Conservation (phyloP, 2,329 filamentous ascomycete genomes). For the Penicillium nordicum region DNA sequence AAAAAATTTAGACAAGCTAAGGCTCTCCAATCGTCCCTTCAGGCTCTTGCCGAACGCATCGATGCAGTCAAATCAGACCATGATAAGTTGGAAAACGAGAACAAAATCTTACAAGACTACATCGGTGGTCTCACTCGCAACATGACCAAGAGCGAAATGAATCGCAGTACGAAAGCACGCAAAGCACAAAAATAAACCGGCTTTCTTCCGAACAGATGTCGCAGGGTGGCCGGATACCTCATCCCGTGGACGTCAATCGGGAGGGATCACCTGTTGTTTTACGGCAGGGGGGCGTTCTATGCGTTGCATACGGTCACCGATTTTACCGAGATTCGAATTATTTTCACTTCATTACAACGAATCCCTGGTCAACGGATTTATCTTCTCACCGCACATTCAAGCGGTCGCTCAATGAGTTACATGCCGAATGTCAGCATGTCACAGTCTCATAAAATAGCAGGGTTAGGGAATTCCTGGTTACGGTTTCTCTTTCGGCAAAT, state of each 20-base stretch:
- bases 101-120: conserved; percentile 96
- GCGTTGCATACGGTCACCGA: not conserved
- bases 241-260: conserved; percentile 15
- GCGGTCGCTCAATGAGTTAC: not conserved
- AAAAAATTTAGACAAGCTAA: conserved; percentile 69
- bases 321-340: conserved; percentile 4
- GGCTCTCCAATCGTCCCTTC: conserved; percentile 79
- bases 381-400: conserved; percentile 2
- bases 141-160: conserved; percentile 55
- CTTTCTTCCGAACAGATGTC: conserved; percentile 4
- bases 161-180: conserved; percentile 52
- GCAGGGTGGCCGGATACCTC: conserved; percentile 13
- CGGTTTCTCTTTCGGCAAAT: not conserved
- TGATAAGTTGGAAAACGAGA: conserved; percentile 93
- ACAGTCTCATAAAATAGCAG: conserved; percentile 1
- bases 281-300: not conserved
- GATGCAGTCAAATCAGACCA: conserved; percentile 93
- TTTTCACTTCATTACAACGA: conserved; percentile 7
- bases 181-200: conserved; percentile 38
- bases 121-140: conserved; percentile 92
- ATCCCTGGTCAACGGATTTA: not conserved
- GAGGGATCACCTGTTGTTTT: conserved; percentile 3
- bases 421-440: conserved; percentile 3
- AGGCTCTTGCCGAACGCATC: conserved; percentile 87
- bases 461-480: not conserved